Conservation (phyloP, 139 green algal genomes). For the Chlamydomonas incerta region DNA sequence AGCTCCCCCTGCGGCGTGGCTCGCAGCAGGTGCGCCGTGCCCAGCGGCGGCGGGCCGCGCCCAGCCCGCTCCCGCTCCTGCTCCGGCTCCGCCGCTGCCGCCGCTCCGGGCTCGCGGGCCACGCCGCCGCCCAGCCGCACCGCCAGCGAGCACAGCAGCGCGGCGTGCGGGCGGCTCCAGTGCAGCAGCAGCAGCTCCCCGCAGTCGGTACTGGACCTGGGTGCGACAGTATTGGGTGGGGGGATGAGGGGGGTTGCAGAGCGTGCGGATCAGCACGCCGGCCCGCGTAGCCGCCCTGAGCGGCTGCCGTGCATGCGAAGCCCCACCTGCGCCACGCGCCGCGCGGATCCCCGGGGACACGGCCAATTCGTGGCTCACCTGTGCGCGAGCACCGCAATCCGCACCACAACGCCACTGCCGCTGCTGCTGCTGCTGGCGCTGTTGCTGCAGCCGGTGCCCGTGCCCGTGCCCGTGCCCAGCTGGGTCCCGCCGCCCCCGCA, state of each 20-base stretch:
- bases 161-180: background rate
- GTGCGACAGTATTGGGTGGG: too few species aligned
- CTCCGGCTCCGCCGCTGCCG: background rate
- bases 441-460: too few species aligned
- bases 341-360: too few species aligned
- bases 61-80: background rate
- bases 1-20: background rate
- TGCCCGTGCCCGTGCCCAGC: background rate
- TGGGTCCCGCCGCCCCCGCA: too few species aligned
- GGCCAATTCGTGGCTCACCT: too few species aligned
- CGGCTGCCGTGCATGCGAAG: too few species aligned
- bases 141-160: constrained; percentile 11
- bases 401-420: background rate
- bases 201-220: constrained; percentile 1
- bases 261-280: too few species aligned
- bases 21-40: constrained; percentile 6
- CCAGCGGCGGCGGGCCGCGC: background rate
- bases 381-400: constrained; percentile 11
- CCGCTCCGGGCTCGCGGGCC: background rate
- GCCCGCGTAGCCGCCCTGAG: too few species aligned
- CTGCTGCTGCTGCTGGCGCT: background rate
- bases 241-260: too few species aligned
- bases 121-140: background rate
- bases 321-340: too few species aligned
- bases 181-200: constrained; percentile 32